phyloP scores from a whole-genome alignment of 2,329 filamentous ascomycete genomes.

The Pseudocercospora cruenta region DNA sequence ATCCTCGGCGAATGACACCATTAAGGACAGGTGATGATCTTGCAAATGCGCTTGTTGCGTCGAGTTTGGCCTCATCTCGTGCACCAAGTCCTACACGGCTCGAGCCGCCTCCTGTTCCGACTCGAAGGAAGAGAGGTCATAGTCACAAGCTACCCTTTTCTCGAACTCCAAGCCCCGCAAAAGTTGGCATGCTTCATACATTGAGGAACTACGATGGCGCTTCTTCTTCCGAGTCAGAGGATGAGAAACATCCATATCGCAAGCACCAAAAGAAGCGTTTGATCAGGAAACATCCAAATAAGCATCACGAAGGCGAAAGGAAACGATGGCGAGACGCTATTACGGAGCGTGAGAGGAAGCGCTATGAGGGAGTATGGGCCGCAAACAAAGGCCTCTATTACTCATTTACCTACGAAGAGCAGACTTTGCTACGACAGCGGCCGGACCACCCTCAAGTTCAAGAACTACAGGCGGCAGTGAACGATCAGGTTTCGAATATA shows the following conservation, averaged over 20 bases:
- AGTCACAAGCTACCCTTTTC: constrained; percentile 38
- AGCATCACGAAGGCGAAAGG: constrained; percentile 73
- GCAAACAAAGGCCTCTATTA: constrained; percentile 68
- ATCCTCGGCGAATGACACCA: constrained; percentile 45
- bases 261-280: constrained; percentile 64
- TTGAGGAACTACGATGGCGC: constrained; percentile 58
- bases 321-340: constrained; percentile 78
- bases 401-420: constrained; percentile 32
- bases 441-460: constrained; percentile 14
- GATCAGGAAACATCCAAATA: constrained; percentile 63
- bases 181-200: constrained; percentile 64
- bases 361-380: constrained; percentile 84
- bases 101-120: constrained; percentile 45
- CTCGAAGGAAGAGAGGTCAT: constrained; percentile 25
- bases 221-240: constrained; percentile 42
- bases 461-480: constrained; percentile 15
- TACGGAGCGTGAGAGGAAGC: constrained; percentile 71
- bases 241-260: constrained; percentile 50
- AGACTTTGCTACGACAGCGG: constrained; percentile 15
- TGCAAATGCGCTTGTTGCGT: constrained; percentile 74
- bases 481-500: constrained; percentile 62
- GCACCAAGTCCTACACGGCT: constrained; percentile 45
- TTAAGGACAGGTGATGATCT: constrained; percentile 66
- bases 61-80: constrained; percentile 66
- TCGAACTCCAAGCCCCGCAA: constrained; percentile 49